Evolutionary conservation across 768 basidiomycete genomes (phyloP).

Genomic region (Russula foetens): DNA sequence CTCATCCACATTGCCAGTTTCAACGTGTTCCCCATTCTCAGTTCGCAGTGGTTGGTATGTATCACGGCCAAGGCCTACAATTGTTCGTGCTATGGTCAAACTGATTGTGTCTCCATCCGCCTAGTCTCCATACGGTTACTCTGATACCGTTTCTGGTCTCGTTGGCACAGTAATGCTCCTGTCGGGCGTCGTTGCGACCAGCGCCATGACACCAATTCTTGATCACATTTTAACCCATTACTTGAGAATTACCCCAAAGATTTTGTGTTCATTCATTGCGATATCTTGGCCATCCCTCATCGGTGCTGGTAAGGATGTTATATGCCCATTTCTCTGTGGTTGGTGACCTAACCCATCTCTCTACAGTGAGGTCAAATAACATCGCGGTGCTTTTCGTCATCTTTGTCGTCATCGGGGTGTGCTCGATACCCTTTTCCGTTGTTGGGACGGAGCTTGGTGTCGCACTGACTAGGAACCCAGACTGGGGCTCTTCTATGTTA

Average conservation of each 20-base stretch:
- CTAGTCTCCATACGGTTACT: constrained; percentile 69
- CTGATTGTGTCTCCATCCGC: background rate
- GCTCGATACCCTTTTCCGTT: constrained; percentile 64
- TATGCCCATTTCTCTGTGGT: background rate
- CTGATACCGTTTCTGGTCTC: constrained; percentile 53
- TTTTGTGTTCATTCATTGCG: constrained; percentile 54
- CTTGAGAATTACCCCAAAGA: constrained; percentile 49
- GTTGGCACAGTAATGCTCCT: constrained; percentile 60
- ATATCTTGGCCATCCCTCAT: constrained; percentile 64
- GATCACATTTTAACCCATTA: constrained; percentile 77
- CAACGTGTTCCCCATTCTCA: constrained; percentile 57
- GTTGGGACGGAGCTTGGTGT: constrained; percentile 70
- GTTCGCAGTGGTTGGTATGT: constrained; percentile 60
- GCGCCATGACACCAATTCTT: constrained; percentile 63
- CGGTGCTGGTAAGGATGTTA: constrained; percentile 56
- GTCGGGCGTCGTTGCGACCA: constrained; percentile 60
- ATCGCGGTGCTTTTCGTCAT: constrained; percentile 52
- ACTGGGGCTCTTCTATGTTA: constrained; percentile 64
- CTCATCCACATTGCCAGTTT: constrained; percentile 31
- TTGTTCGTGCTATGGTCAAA: background rate
- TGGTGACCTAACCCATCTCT: background rate
- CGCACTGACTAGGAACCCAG: constrained; percentile 73
- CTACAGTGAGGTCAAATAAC: constrained; percentile 53
- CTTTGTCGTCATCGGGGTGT: constrained; percentile 58
- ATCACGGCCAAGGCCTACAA: background rate